Conservation (phyloP, 2,329 filamentous ascomycete species). For the Pseudogymnoascus destructans region DNA sequence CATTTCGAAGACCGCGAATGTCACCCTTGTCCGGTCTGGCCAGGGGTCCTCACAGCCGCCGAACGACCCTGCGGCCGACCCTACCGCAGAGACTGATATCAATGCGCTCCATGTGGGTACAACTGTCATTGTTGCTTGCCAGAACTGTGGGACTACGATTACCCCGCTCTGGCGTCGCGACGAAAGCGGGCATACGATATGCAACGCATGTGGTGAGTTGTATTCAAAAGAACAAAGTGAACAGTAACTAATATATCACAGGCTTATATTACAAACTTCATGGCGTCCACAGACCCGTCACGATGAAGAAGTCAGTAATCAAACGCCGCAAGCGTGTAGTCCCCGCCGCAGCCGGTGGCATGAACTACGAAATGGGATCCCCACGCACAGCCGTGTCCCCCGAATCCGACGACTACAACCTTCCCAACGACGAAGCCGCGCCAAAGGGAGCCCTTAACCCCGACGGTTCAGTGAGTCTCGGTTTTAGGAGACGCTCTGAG, state of each 20-base stretch:
- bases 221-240: neutral
- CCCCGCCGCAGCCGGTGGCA: slow-evolving; percentile 48
- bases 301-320: slow-evolving; percentile 98
- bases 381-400: slow-evolving; percentile 17
- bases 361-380: slow-evolving; percentile 19
- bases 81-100: slow-evolving; percentile 35
- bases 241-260: slow-evolving; percentile 28
- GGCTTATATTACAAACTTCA: slow-evolving; percentile 95
- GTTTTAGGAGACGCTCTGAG: slow-evolving; percentile 35
- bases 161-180: slow-evolving; percentile 93
- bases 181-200: slow-evolving; percentile 90
- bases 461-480: slow-evolving; percentile 52
- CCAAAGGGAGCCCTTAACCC: slow-evolving; percentile 43
- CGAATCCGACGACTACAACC: slow-evolving; percentile 20
- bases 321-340: slow-evolving; percentile 92
- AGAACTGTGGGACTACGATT: slow-evolving; percentile 93
- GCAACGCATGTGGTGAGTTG: slow-evolving; percentile 86
- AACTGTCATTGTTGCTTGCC: slow-evolving; percentile 71
- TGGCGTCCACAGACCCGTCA: slow-evolving; percentile 79
- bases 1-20: slow-evolving; percentile 72
- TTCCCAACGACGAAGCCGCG: slow-evolving; percentile 12
- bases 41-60: slow-evolving; percentile 17
- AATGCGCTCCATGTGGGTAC: slow-evolving; percentile 33
- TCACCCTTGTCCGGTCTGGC: slow-evolving; percentile 36
- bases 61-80: slow-evolving; percentile 21